These are phyloP conservation scores for Colletotrichum shisoi DNA, from an alignment of 2,329 filamentous ascomycete genomes.

Conservation along the genomic window DNA sequence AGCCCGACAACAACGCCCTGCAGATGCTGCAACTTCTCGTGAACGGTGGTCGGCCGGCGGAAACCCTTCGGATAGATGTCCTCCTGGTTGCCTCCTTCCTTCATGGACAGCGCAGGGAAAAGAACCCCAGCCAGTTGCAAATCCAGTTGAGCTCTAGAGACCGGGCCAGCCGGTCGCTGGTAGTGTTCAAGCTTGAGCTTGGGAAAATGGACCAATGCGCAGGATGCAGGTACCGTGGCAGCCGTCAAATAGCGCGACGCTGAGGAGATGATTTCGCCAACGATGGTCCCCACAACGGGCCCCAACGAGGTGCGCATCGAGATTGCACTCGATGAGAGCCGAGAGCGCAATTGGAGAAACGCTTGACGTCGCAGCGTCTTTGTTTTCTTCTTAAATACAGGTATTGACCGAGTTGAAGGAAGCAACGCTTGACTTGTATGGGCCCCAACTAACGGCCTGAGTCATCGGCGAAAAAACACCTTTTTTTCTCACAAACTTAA, in stretches of 20 bases:
- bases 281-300: constrained; percentile 24
- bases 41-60: constrained; percentile 1
- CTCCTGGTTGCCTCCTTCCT: not conserved
- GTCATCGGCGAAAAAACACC: no score
- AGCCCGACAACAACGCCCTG: constrained; percentile 3
- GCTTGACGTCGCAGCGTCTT: constrained; percentile 14
- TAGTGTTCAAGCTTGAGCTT: constrained; percentile 29
- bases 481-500: no score
- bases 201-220: constrained; percentile 21
- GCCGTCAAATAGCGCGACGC: constrained; percentile 28
- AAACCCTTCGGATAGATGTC: constrained; percentile 6
- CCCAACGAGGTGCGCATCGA: constrained; percentile 26
- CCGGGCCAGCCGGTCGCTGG: constrained; percentile 10
- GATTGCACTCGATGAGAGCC: constrained; percentile 22
- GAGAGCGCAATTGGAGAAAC: constrained; percentile 1
- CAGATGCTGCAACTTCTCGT: constrained; percentile 5
- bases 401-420: not conserved
- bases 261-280: constrained; percentile 32
- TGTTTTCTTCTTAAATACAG: constrained; percentile 1
- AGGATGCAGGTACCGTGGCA: constrained; percentile 36
- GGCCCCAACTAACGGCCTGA: no score
- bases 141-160: constrained; percentile 1
- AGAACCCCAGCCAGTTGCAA: not conserved
- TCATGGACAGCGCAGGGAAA: constrained; percentile 14
- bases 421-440: no score